phyloP scores from a whole-genome alignment of 495 filamentous ascomycete genomes.

The Margaritispora aquatica region DNA sequence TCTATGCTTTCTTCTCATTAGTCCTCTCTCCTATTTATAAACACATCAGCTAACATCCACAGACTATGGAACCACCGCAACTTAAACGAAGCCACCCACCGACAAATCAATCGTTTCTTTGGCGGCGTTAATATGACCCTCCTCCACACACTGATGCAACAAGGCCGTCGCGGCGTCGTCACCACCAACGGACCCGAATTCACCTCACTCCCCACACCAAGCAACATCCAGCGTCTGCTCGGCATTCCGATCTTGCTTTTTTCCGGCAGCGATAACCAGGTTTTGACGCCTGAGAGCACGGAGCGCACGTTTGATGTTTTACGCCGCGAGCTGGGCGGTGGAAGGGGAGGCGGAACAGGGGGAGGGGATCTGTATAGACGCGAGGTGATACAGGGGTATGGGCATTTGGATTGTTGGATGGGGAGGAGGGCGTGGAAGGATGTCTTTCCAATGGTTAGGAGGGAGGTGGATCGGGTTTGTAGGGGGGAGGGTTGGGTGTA shows the following conservation, averaged over 20 bases:
- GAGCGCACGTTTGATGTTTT: constrained; percentile 51
- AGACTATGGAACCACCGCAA: constrained; percentile 54
- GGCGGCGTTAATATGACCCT: constrained; percentile 55
- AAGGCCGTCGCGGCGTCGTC: constrained; percentile 46
- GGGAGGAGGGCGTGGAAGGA: constrained; percentile 55
- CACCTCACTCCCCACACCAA: constrained; percentile 37
- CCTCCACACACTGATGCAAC: constrained; percentile 50
- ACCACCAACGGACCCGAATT: constrained; percentile 42
- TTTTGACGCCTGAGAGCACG: constrained; percentile 52
- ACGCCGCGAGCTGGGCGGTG: constrained; percentile 45
- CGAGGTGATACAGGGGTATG: constrained; percentile 53
- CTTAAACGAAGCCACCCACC: constrained; percentile 57
- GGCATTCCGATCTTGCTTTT: constrained; percentile 54
- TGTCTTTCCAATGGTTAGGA: constrained; percentile 53
- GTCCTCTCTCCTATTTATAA: too few species aligned
- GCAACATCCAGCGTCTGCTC: constrained; percentile 44
- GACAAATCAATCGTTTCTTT: constrained; percentile 55
- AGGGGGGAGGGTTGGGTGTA: constrained; percentile 18
- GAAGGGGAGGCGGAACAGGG: not conserved
- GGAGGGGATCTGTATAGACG: constrained; percentile 39
- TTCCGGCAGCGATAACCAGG: constrained; percentile 52
- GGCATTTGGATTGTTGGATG: constrained; percentile 64
- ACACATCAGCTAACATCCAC: constrained; percentile 1
- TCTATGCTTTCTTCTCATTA: not conserved
- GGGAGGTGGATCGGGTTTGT: constrained; percentile 45